phyloP scores from a whole-genome alignment of 345 rosid species.

The Citrus medica region DNA sequence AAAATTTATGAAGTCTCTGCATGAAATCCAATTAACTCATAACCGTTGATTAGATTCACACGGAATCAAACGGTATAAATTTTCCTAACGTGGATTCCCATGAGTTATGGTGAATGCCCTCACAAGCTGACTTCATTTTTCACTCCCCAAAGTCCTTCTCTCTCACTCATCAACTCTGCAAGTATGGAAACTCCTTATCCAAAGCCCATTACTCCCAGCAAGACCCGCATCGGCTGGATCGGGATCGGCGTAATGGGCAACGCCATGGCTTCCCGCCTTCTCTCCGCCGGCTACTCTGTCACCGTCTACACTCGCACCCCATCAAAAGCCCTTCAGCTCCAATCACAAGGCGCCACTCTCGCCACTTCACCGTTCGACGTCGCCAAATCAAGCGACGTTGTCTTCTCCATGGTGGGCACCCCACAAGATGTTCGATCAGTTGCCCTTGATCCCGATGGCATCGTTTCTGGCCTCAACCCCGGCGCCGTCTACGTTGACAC shows the following conservation, averaged over 20 bases:
- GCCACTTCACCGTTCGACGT: slow-evolving; percentile 30
- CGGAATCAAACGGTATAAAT: no score
- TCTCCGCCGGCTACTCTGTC: slow-evolving; percentile 45
- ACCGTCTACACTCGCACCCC: slow-evolving; percentile 43
- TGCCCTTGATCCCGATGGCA: slow-evolving; percentile 37
- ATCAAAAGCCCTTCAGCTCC: slow-evolving; percentile 32
- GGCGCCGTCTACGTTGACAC: slow-evolving; percentile 69
- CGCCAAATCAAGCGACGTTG: slow-evolving; percentile 30
- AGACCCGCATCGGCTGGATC: slow-evolving; percentile 50
- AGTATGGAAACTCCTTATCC: slow-evolving; percentile 40
- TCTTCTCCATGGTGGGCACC: slow-evolving; percentile 53
- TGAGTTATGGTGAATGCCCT: no score
- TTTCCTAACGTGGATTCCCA: no score
- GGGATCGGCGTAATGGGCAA: slow-evolving; percentile 54
- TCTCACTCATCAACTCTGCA: not conserved
- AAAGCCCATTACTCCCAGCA: slow-evolving; percentile 29
- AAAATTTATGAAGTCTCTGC: no score
- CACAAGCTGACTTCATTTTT: not conserved
- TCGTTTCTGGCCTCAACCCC: slow-evolving; percentile 56
- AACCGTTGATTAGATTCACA: no score
- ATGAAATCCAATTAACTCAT: no score
- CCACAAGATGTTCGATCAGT: slow-evolving; percentile 46
- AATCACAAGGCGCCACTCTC: slow-evolving; percentile 36
- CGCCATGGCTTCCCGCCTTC: slow-evolving; percentile 51
- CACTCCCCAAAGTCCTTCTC: not conserved